Conservation (phyloP, 2,329 filamentous ascomycete species). For the Colletotrichum ledebouriae region DNA sequence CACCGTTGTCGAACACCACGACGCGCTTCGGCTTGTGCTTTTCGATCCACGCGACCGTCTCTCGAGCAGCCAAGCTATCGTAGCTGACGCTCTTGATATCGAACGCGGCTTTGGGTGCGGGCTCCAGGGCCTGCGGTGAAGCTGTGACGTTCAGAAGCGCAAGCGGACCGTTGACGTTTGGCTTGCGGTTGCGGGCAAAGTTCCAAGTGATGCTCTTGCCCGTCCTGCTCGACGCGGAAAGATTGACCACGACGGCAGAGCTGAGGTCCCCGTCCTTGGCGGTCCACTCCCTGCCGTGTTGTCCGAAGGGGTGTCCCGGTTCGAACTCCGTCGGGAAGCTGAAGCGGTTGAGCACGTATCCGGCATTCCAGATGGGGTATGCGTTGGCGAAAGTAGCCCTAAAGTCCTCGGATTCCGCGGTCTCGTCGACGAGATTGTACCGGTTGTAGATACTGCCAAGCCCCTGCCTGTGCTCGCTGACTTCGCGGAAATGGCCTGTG, state of each 20-base stretch:
- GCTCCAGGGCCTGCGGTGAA: slow-evolving; percentile 29
- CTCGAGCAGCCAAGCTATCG: slow-evolving; percentile 15
- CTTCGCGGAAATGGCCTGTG: slow-evolving; percentile 53
- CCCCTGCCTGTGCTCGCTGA: slow-evolving; percentile 49
- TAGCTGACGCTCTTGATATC: slow-evolving; percentile 40
- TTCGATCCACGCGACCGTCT: slow-evolving; percentile 38
- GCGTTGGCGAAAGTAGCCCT: slow-evolving; percentile 39
- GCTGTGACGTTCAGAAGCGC: slow-evolving; percentile 49
- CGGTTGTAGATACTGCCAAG: slow-evolving; percentile 58
- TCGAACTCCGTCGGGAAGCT: slow-evolving; percentile 49
- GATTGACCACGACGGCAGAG: slow-evolving; percentile 50
- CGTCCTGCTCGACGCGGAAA: slow-evolving; percentile 50
- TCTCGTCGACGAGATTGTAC: slow-evolving; percentile 48
- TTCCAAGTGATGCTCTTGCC: slow-evolving; percentile 48
- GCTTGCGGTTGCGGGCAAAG: slow-evolving; percentile 42
- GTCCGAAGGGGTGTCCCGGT: slow-evolving; percentile 43
- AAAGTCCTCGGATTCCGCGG: slow-evolving; percentile 27
- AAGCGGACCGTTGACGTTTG: slow-evolving; percentile 40
- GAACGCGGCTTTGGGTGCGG: slow-evolving; percentile 1
- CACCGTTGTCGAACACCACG: slow-evolving; percentile 45
- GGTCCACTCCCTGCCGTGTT: slow-evolving; percentile 46
- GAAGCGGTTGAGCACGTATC: slow-evolving; percentile 50
- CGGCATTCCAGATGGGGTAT: slow-evolving; percentile 46
- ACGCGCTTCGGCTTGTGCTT: slow-evolving; percentile 38
- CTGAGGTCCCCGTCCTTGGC: slow-evolving; percentile 50